phyloP scores from a whole-genome alignment of 2,329 filamentous ascomycete genomes.

The Huntiella savannae region DNA sequence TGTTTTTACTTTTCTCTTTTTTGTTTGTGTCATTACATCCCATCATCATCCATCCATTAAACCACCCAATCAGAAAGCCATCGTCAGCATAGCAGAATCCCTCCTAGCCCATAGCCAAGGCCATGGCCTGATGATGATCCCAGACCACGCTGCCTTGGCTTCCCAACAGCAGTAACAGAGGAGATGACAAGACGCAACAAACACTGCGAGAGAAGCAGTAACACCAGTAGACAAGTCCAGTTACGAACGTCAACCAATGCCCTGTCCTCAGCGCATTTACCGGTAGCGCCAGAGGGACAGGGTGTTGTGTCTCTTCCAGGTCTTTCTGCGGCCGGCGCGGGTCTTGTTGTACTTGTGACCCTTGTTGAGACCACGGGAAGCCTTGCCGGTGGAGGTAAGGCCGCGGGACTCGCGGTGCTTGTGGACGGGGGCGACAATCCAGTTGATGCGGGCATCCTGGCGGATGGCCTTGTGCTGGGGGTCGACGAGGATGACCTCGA shows the following conservation, averaged over 20 bases:
- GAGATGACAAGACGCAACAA: constrained; percentile 5
- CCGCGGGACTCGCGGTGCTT: constrained; percentile 99
- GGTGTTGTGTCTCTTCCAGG: constrained; percentile 99
- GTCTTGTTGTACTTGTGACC: constrained; percentile 99
- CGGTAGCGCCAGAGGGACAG: constrained; percentile 97
- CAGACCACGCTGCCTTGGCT: constrained; percentile 9
- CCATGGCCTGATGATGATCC: constrained; percentile 11
- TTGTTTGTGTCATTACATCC: constrained; percentile 2
- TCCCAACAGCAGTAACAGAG: constrained; percentile 10
- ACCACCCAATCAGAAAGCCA: constrained; percentile 4
- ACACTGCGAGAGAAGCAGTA: constrained; percentile 9
- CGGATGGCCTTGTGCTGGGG: constrained; percentile 99
- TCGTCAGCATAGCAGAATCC: constrained; percentile 10
- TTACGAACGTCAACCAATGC: constrained; percentile 1
- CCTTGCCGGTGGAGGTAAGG: constrained; percentile 97
- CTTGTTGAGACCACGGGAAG: constrained; percentile 98
- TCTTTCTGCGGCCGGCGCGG: constrained; percentile 91
- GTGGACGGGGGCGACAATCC: constrained; percentile 99
- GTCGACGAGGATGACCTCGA: constrained; percentile 98
- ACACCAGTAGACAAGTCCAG: constrained; percentile 3
- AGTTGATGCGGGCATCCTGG: constrained; percentile 98
- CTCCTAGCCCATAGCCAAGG: constrained; percentile 11
- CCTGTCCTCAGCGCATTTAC: constrained; percentile 28
- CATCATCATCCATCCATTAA: constrained; percentile 1
- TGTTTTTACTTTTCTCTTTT: constrained; percentile 7